These are phyloP conservation scores for Diaporthe longicolla DNA, from an alignment of 2,329 filamentous ascomycete species.

Conservation along the genomic window DNA sequence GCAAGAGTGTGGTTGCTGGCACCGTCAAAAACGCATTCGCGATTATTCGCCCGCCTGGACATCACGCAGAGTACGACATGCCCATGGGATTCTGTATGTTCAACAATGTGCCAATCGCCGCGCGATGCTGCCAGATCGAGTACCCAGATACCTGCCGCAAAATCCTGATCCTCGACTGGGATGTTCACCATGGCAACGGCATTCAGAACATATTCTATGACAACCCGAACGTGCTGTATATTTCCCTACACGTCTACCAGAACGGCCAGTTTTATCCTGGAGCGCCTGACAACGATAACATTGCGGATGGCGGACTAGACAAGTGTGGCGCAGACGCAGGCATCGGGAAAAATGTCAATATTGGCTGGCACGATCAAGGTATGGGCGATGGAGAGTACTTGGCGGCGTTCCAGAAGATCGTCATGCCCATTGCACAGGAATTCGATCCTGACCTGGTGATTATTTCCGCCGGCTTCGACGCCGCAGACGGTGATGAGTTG, in stretches of 20 bases:
- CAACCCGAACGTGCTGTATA: constrained; percentile 94
- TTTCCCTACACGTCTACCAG: constrained; percentile 91
- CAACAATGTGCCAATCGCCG: constrained; percentile 95
- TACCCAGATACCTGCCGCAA: constrained; percentile 88
- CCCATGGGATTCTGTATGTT: constrained; percentile 98
- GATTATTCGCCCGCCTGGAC: constrained; percentile 93
- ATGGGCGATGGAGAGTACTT: constrained; percentile 99
- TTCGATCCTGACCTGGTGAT: constrained; percentile 96
- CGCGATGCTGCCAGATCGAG: constrained; percentile 86
- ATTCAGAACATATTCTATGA: constrained; percentile 97
- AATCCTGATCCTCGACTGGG: constrained; percentile 94
- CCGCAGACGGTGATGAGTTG: constrained; percentile 91
- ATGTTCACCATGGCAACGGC: constrained; percentile 86
- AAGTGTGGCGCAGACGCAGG: constrained; percentile 70
- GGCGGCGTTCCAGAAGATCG: constrained; percentile 93
- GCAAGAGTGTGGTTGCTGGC: constrained; percentile 87
- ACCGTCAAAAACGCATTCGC: constrained; percentile 95
- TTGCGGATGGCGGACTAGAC: constrained; percentile 73
- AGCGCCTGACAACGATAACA: constrained; percentile 68
- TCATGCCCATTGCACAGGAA: constrained; percentile 96
- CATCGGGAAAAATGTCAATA: constrained; percentile 75
- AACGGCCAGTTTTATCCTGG: constrained; percentile 90
- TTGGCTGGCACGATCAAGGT: constrained; percentile 76
- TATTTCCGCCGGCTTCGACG: constrained; percentile 95
- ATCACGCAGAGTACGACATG: constrained; percentile 89